Percentiles rank a stretch among this genome's conserved stretches.
Conservation (phyloP, 2,329 filamentous ascomycete genomes). For the Sporothrix mexicana region DNA sequence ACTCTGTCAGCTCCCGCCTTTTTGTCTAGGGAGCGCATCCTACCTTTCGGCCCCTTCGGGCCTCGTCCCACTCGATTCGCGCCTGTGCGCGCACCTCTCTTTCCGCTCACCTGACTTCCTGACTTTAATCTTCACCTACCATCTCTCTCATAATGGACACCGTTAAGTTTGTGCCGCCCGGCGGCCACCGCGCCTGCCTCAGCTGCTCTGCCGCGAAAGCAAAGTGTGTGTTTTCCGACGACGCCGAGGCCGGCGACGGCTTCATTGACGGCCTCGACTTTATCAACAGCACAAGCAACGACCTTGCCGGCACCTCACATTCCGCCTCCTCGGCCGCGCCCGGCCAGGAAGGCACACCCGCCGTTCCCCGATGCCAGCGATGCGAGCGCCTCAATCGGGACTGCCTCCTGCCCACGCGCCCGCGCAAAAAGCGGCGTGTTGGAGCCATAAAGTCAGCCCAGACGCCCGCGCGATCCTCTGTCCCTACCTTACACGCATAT, state of each 20-base stretch:
- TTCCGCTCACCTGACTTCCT: background rate
- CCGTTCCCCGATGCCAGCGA: constrained; percentile 35
- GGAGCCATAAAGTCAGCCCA: constrained; percentile 34
- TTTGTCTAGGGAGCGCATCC: constrained; percentile 11
- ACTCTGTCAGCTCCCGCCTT: constrained; percentile 1
- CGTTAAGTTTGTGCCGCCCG: constrained; percentile 40
- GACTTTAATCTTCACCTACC: background rate
- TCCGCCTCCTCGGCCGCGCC: background rate
- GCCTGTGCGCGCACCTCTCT: constrained; percentile 40
- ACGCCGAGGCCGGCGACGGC: constrained; percentile 29
- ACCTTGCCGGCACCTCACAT: background rate
- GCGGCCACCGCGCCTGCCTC: constrained; percentile 40
- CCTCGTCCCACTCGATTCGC: constrained; percentile 14
- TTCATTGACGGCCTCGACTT: constrained; percentile 22
- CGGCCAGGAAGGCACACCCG: constrained; percentile 32
- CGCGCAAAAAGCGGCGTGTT: constrained; percentile 38
- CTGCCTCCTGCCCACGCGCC: constrained; percentile 36
- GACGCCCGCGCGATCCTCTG: background rate
- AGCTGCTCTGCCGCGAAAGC: constrained; percentile 40
- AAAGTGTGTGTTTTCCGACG: constrained; percentile 40
- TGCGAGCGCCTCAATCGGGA: constrained; percentile 38
- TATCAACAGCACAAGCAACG: constrained; percentile 18
- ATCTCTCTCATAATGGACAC: constrained; percentile 32
- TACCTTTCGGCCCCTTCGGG: constrained; percentile 29
- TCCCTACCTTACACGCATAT: background rate